Evolutionary conservation across 106 monocot genomes (phyloP), one percentile per base, ranked within the genome.

Genomic region (Amphibolis antarctica): DNA sequence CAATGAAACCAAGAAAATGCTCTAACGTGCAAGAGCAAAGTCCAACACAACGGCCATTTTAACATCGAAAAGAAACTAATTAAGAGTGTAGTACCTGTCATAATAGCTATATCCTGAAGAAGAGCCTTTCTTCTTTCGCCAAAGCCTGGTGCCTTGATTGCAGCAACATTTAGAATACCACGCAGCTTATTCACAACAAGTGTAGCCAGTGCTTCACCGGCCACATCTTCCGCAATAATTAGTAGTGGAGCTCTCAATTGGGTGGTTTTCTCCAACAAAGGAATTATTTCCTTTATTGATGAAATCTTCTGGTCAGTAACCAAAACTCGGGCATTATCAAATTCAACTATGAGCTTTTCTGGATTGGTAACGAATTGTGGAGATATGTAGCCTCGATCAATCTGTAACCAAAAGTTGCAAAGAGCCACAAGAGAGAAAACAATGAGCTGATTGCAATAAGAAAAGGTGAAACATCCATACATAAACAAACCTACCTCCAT

Each of bases 291-390:
- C 57, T 83, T 86, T 46, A 86, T 78, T 23, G 88, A 66, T 20
- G 88, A 80, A 30, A 88, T 80, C 78, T 88, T 88, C 25, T 88
- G 88, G 47, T 88, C 88, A 23, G 88, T 88, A 9, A 88, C 77
- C 7, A 83, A 62, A 72, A 88, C 83, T 51, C 55, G 75, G 13
- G 83, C 88, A 73, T 83, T 88, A 63, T 88, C 88, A 81, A 88
- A 88, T 65, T 88, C 88, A 28, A 83, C 88, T 51, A 67, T 24
- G 47, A 78, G 59, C 30, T 88, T 88, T 70, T 88, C 88, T 25
- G 53, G 88, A 50, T 83, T 88, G 3, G 69, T 88, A 18, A 88
- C 83, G 78, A 88, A 83, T 63, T 88, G 88, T 12, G 88, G 88
- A 63, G 88, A 88, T 21, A 88, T 62, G 60, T 88, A 88, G 15